Conservation (phyloP, 2,329 filamentous ascomycete species). For the Bimuria novae-zelandiae region DNA sequence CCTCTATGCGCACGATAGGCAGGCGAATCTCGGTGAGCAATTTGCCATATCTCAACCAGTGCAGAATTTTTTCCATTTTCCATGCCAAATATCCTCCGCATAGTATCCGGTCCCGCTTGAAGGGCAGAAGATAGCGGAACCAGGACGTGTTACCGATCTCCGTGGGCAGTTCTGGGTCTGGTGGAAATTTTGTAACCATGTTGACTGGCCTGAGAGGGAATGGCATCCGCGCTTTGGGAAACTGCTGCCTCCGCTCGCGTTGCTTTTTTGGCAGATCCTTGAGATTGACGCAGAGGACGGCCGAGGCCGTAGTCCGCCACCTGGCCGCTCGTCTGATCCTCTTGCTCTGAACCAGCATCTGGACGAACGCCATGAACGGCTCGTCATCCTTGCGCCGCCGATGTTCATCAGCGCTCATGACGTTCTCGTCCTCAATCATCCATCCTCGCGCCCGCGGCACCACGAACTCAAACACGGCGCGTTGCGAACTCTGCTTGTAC, state of each 20-base stretch:
- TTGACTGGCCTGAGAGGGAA: not conserved
- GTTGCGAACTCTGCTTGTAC: slow-evolving; percentile 18
- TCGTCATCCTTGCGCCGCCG: not conserved
- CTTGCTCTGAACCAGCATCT: not conserved
- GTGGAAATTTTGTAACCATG: not conserved
- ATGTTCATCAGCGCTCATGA: not conserved
- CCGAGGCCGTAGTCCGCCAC: not conserved
- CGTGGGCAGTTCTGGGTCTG: not conserved
- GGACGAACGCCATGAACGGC: not conserved
- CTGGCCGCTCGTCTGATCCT: not conserved
- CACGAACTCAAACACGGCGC: slow-evolving; percentile 23
- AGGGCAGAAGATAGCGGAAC: slow-evolving; percentile 15
- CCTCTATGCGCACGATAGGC: slow-evolving; percentile 20
- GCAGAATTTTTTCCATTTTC: not conserved
- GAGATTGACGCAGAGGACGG: not conserved
- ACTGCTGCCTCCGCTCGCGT: not conserved
- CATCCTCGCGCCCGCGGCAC: slow-evolving; percentile 14
- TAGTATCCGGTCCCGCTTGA: slow-evolving; percentile 14
- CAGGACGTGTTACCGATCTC: slow-evolving; percentile 17
- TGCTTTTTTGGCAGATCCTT: not conserved
- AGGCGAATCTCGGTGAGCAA: not conserved
- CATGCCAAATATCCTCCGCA: not conserved
- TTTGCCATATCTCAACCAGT: not conserved
- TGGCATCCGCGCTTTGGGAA: no score
- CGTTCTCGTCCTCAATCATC: not conserved